Evolutionary conservation across 192 early-diverging fungal species (phyloP).

Genomic region (Backusella westeae): DNA sequence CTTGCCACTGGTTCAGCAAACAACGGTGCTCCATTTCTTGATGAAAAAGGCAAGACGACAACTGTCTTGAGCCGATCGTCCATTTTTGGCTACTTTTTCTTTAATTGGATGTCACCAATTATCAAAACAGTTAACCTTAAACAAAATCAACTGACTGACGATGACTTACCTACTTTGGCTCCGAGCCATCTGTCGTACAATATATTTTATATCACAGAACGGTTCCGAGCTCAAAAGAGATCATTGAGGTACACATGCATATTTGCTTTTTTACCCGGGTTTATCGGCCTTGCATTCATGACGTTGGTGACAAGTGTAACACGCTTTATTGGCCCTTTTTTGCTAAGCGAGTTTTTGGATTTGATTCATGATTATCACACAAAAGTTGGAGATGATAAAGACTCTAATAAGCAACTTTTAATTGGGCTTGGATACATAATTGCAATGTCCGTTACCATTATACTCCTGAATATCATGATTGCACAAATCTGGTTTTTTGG

Average conservation of each 20-base stretch:
- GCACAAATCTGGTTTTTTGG: slow-evolving; percentile 31
- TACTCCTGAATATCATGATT: slow-evolving; percentile 40
- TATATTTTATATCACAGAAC: slow-evolving; percentile 34
- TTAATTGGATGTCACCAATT: slow-evolving; percentile 36
- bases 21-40: slow-evolving; percentile 10
- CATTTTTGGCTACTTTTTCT: slow-evolving; percentile 38
- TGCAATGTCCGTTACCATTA: slow-evolving; percentile 48
- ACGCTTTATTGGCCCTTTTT: slow-evolving; percentile 17
- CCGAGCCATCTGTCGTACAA: slow-evolving; percentile 24
- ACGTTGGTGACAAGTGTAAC: not conserved
- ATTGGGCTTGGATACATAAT: slow-evolving; percentile 45
- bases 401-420: not conserved
- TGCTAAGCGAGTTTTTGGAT: slow-evolving; percentile 31
- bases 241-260: not conserved
- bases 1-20: slow-evolving; percentile 7
- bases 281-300: not conserved
- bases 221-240: slow-evolving; percentile 8
- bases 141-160: slow-evolving; percentile 25
- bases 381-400: not conserved
- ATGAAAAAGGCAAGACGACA: slow-evolving; percentile 1
- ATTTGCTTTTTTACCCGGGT: not conserved
- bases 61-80: slow-evolving; percentile 7
- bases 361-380: slow-evolving; percentile 5
- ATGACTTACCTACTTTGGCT: slow-evolving; percentile 33
- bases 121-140: slow-evolving; percentile 36